Evolutionary conservation across 1,284 basidiomycete species (phyloP).

Genomic region (Sporisorium scitamineum): DNA sequence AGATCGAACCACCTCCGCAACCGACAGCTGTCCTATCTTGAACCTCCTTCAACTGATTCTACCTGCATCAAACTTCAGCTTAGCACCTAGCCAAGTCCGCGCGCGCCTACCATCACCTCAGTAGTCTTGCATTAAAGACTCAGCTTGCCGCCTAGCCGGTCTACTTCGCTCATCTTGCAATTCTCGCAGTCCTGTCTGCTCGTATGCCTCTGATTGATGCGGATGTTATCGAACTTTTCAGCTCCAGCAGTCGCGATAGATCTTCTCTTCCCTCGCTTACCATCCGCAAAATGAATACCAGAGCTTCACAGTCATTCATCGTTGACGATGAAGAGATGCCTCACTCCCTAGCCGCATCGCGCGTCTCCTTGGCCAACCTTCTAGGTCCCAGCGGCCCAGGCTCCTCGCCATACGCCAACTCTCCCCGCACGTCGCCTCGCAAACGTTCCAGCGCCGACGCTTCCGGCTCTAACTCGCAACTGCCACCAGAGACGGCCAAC

Average conservation of each 20-base stretch:
- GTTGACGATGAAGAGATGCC: conserved; percentile 40
- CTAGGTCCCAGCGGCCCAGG: conserved; percentile 45
- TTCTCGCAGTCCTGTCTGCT: neutral
- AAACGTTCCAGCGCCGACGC: conserved; percentile 38
- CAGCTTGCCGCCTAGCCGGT: neutral
- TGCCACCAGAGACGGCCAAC: conserved; percentile 10
- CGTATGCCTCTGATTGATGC: conserved; percentile 19
- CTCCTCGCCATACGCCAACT: conserved; percentile 34
- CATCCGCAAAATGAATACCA: conserved; percentile 28
- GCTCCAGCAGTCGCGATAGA: conserved; percentile 30
- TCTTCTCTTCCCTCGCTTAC: conserved; percentile 24
- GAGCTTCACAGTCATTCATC: conserved; percentile 9
- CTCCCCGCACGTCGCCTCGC: conserved; percentile 43
- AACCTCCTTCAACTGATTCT: neutral
- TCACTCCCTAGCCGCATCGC: conserved; percentile 39
- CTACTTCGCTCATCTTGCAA: neutral
- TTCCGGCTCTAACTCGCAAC: conserved; percentile 17
- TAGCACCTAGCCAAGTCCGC: neutral
- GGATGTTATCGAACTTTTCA: conserved; percentile 34
- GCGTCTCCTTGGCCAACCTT: conserved; percentile 47
- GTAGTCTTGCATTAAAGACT: neutral
- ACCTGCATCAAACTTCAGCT: neutral
- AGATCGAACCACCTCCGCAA: neutral
- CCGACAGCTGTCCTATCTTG: neutral
- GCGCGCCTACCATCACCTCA: neutral